phyloP scores from a whole-genome alignment of 2,329 filamentous ascomycete genomes.

The Aspergillus japonicus region DNA sequence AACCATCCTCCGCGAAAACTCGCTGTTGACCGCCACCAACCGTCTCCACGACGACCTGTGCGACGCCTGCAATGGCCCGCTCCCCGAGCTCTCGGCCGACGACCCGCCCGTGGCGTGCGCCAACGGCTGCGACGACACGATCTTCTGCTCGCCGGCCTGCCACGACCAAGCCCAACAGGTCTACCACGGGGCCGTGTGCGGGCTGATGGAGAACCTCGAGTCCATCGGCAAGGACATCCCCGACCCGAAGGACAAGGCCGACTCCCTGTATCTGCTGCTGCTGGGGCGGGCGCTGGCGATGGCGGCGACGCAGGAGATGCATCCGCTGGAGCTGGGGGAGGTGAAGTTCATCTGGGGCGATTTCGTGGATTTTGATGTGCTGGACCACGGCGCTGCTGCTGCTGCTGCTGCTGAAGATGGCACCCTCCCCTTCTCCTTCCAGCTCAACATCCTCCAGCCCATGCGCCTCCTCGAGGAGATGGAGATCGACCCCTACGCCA shows the following conservation, averaged over 20 bases:
- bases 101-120: conserved; percentile 47
- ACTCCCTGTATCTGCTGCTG: conserved; percentile 60
- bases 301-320: conserved; percentile 57
- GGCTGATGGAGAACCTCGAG: conserved; percentile 51
- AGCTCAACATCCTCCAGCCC: conserved; percentile 58
- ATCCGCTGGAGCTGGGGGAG: conserved; percentile 60
- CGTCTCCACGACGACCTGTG: conserved; percentile 82
- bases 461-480: conserved; percentile 63
- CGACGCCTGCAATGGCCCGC: conserved; percentile 77
- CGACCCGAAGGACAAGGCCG: conserved; percentile 56
- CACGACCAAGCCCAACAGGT: conserved; percentile 53
- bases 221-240: conserved; percentile 59
- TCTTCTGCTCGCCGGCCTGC: conserved; percentile 61
- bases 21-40: conserved; percentile 84
- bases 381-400: conserved; percentile 5
- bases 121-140: conserved; percentile 55
- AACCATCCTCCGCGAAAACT: conserved; percentile 75
- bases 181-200: conserved; percentile 62
- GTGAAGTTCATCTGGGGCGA: conserved; percentile 67
- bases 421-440: conserved; percentile 61
- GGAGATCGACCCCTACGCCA: conserved; percentile 59
- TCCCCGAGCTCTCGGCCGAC: conserved; percentile 57
- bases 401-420: conserved; percentile 7
- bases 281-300: conserved; percentile 60
- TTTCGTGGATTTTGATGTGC: conserved; percentile 45